A percentile compares a stretch with the other conserved stretches of the same genome.
These are phyloP conservation scores for Bonnemaisonia californica DNA, from an alignment of 31 red algal genomes.

Conservation along the genomic window DNA sequence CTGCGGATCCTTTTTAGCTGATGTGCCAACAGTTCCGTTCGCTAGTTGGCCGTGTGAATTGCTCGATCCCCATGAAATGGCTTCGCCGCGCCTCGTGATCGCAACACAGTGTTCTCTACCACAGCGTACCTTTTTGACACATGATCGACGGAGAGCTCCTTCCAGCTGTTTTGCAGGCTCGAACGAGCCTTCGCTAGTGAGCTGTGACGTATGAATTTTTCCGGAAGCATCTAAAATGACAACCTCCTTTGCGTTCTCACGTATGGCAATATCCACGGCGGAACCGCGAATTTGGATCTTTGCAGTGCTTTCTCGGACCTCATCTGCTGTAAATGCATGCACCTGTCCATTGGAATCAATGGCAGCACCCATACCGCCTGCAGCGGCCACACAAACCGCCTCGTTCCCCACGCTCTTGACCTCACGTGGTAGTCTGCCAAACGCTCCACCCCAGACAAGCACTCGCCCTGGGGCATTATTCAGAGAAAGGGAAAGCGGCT, in stretches of 20 bases:
- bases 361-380: conserved; percentile 38
- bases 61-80: conserved; percentile 45
- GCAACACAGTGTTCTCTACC: conserved; percentile 59
- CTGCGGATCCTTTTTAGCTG: not conserved
- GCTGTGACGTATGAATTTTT: not conserved
- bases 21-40: not conserved
- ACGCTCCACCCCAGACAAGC: conserved; percentile 60
- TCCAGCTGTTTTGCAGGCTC: conserved; percentile 31
- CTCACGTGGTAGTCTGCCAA: conserved; percentile 35
- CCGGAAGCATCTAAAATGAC: conserved; percentile 34
- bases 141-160: conserved; percentile 16
- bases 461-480: conserved; percentile 21
- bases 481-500: not conserved
- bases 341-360: conserved; percentile 25
- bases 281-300: not conserved
- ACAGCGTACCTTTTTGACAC: conserved; percentile 17
- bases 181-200: conserved; percentile 11
- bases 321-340: conserved; percentile 8
- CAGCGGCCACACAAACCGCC: conserved; percentile 29
- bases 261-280: conserved; percentile 31
- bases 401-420: conserved; percentile 26
- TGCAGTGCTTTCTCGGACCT: not conserved
- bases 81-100: conserved; percentile 25
- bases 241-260: conserved; percentile 6
- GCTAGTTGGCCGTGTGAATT: conserved; percentile 50